Percentiles rank a stretch among this genome's conserved stretches.
phyloP scores from a whole-genome alignment of 2,329 filamentous ascomycete genomes.

The Verticillium longisporum region DNA sequence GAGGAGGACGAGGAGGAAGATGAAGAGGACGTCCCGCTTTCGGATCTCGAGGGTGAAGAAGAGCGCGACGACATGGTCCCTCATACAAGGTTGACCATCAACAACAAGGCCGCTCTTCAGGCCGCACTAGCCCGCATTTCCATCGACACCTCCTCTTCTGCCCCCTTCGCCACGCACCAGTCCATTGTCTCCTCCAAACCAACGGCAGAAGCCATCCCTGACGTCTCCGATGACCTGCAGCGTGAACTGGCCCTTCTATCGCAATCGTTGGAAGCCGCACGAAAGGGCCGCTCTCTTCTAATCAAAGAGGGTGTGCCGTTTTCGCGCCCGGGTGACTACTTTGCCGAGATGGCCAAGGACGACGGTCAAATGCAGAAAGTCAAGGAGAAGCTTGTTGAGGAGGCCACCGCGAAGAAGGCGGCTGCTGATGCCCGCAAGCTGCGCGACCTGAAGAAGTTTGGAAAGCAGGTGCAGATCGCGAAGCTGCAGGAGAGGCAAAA shows the following conservation, averaged over 20 bases:
- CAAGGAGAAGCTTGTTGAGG: conserved; percentile 86
- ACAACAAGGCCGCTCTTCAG: conserved; percentile 85
- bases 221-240: conserved; percentile 85
- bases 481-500: conserved; percentile 93
- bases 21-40: conserved; percentile 78
- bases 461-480: conserved; percentile 94
- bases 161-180: conserved; percentile 80
- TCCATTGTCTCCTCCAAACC: conserved; percentile 61
- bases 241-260: conserved; percentile 92
- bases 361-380: conserved; percentile 98
- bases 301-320: conserved; percentile 81
- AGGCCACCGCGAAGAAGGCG: conserved; percentile 88
- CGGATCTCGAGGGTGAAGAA: conserved; percentile 77
- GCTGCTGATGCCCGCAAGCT: conserved; percentile 84
- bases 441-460: conserved; percentile 96
- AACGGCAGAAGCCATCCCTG: conserved; percentile 61
- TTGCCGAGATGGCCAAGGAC: conserved; percentile 98
- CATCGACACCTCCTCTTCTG: conserved; percentile 57
- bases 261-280: conserved; percentile 75
- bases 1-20: conserved; percentile 55
- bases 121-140: conserved; percentile 74
- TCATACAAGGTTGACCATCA: conserved; percentile 91
- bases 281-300: conserved; percentile 64
- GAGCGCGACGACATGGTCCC: conserved; percentile 83
- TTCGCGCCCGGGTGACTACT: conserved; percentile 87